These are phyloP conservation scores for Panicum hallii DNA, from an alignment of 202 grass and related monocot genomes.

Conservation along the genomic window DNA sequence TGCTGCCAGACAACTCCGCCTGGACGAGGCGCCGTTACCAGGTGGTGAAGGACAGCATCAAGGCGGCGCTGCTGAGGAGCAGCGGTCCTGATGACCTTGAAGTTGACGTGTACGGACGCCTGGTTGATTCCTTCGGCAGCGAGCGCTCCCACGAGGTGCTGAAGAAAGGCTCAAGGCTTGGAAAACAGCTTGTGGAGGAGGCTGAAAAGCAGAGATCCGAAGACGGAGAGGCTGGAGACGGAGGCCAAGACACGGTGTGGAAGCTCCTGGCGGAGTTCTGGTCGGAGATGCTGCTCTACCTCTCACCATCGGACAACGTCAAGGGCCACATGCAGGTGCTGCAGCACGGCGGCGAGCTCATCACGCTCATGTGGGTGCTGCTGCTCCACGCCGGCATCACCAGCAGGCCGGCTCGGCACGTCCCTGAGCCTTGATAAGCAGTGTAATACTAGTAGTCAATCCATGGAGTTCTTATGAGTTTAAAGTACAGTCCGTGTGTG, in stretches of 20 bases:
- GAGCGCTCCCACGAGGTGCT: neutral
- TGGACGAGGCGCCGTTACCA: neutral
- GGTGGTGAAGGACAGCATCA: neutral
- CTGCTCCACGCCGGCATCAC: conserved; percentile 32
- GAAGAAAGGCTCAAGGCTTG: neutral
- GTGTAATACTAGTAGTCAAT: too few species aligned
- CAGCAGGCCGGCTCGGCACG: neutral
- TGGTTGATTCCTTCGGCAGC: neutral
- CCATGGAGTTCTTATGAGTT: too few species aligned
- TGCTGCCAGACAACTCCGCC: neutral
- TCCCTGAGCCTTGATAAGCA: neutral
- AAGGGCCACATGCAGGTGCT: neutral
- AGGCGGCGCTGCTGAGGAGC: neutral
- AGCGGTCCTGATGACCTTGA: neutral
- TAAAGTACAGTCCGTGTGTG: too few species aligned
- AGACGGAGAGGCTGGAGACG: neutral
- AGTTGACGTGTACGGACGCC: neutral
- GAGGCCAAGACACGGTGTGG: neutral
- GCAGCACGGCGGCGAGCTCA: neutral
- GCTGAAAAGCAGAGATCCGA: neutral
- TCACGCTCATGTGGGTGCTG: conserved; percentile 2
- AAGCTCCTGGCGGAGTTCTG: conserved; percentile 9
- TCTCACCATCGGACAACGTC: neutral
- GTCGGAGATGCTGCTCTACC: conserved; percentile 10
- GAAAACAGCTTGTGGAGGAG: neutral